Evolutionary conservation across 2,329 filamentous ascomycete species (phyloP).

Genomic region (Colletotrichum higginsianum): DNA sequence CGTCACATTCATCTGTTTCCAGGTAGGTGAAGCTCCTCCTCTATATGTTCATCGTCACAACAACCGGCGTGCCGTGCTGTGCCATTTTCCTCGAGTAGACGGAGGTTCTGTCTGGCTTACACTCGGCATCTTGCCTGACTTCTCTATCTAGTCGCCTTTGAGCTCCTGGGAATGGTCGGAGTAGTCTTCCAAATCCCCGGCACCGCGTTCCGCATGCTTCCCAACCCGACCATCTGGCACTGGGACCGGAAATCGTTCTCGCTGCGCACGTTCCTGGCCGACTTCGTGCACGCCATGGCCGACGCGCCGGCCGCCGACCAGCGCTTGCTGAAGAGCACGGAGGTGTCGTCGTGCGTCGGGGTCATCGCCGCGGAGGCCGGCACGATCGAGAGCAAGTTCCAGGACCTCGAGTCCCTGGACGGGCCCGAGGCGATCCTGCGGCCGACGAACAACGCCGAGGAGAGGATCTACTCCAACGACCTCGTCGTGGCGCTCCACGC

Average conservation of each 20-base stretch:
- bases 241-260: slow-evolving; percentile 67
- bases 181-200: slow-evolving; percentile 53
- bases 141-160: slow-evolving; percentile 51
- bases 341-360: slow-evolving; percentile 45
- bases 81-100: no score
- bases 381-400: slow-evolving; percentile 49
- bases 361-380: slow-evolving; percentile 31
- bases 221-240: slow-evolving; percentile 63
- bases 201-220: slow-evolving; percentile 57
- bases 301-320: neutral
- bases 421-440: slow-evolving; percentile 8
- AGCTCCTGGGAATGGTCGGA: slow-evolving; percentile 59
- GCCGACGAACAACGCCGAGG: slow-evolving; percentile 20
- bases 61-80: no score
- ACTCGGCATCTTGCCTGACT: no score
- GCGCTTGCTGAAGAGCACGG: neutral
- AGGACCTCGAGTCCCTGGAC: slow-evolving; percentile 41
- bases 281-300: slow-evolving; percentile 53
- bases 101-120: neutral
- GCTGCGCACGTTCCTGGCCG: slow-evolving; percentile 58
- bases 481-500: slow-evolving; percentile 26
- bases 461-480: slow-evolving; percentile 30
- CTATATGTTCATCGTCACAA: no score
- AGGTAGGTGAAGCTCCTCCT: slow-evolving; percentile 30
- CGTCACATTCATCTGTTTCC: slow-evolving; percentile 47